Conservation (phyloP, 495 filamentous ascomycete species). For the Tuber melanosporum region DNA sequence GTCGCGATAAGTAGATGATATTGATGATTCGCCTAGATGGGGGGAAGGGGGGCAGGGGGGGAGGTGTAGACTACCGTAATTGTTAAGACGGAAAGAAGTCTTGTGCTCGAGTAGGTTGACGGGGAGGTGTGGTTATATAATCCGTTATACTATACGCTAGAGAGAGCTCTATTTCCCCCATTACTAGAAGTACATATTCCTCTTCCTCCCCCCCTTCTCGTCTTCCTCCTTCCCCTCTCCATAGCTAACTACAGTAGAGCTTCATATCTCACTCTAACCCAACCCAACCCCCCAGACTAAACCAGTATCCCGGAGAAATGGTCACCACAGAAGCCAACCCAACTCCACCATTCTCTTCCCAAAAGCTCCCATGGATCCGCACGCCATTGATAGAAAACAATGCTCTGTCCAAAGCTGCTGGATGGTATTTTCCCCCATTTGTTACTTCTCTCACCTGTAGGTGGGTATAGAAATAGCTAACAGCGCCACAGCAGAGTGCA, state of each 20-base stretch:
- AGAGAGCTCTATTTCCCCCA: neutral
- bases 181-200: neutral
- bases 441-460: neutral
- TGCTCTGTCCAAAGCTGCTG: conserved; percentile 57
- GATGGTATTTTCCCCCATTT: conserved; percentile 50
- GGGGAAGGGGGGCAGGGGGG: no score
- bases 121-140: neutral
- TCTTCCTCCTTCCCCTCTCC: neutral
- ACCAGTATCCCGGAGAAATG: conserved; percentile 14
- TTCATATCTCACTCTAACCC: neutral
- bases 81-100: neutral
- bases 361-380: conserved; percentile 38
- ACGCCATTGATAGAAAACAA: conserved; percentile 60
- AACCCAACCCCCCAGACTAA: neutral
- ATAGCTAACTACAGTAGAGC: neutral
- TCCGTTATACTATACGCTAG: neutral
- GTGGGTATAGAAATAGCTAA: conserved; percentile 5
- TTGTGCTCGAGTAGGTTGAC: neutral
- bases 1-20: neutral
- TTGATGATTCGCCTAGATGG: neutral
- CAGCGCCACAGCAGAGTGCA: conserved; percentile 57
- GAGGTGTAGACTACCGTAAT: neutral
- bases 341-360: conserved; percentile 5
- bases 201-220: neutral
- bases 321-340: conserved; percentile 24